Evolutionary conservation across 2,329 filamentous ascomycete genomes (phyloP).

Genomic region (Alternaria sp.): DNA sequence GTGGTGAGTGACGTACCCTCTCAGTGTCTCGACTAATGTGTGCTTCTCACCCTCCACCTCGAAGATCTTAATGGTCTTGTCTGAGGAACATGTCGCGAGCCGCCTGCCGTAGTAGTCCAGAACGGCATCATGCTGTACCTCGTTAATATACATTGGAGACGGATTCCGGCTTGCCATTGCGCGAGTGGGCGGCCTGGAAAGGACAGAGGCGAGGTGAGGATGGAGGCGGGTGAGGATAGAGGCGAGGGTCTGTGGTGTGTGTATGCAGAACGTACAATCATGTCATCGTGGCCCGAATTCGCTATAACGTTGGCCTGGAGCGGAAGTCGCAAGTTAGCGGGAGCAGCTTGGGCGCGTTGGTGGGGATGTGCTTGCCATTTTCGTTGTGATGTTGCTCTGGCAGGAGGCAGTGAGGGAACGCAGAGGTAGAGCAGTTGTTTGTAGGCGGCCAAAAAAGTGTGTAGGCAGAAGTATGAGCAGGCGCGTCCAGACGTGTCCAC

Average conservation of each 20-base stretch:
- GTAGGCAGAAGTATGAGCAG: slow-evolving; percentile 19
- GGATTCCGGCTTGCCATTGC: slow-evolving; percentile 30
- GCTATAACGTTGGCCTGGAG: slow-evolving; percentile 78
- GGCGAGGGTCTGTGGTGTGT: slow-evolving; percentile 4
- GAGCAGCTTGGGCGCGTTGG: slow-evolving; percentile 29
- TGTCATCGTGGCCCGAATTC: slow-evolving; percentile 94
- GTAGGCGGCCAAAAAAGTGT: slow-evolving; percentile 12
- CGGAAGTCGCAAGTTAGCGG: slow-evolving; percentile 41
- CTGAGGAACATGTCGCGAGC: slow-evolving; percentile 95
- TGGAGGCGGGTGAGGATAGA: not conserved
- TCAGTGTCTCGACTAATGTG: slow-evolving; percentile 88
- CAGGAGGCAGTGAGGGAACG: not conserved
- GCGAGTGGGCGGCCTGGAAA: slow-evolving; percentile 7
- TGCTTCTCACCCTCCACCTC: slow-evolving; percentile 95
- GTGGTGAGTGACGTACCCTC: slow-evolving; percentile 71
- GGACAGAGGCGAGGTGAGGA: not conserved
- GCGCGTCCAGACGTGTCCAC: slow-evolving; percentile 27
- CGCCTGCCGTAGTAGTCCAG: slow-evolving; percentile 98
- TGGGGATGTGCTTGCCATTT: slow-evolving; percentile 36
- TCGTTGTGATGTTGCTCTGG: slow-evolving; percentile 20
- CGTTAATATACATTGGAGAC: slow-evolving; percentile 44
- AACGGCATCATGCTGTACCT: slow-evolving; percentile 87
- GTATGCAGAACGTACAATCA: slow-evolving; percentile 80
- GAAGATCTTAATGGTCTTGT: slow-evolving; percentile 99
- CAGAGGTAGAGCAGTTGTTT: not conserved